These are phyloP conservation scores for Ilyonectria robusta DNA, from an alignment of 2,329 filamentous ascomycete species.

Conservation along the genomic window DNA sequence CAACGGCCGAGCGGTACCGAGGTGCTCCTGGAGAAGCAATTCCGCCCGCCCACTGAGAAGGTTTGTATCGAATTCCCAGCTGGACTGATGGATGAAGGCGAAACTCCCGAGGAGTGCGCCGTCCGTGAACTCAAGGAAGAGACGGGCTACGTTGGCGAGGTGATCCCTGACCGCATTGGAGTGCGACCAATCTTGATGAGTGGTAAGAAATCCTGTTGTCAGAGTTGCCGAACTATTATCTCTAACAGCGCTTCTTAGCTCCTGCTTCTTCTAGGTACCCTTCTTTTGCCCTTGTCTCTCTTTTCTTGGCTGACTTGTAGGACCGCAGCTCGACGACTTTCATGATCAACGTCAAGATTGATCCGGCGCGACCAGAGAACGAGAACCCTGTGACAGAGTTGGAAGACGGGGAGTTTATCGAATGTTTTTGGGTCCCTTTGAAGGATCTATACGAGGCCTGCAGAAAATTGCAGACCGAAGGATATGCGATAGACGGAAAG, in stretches of 20 bases:
- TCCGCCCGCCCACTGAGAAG: conserved; percentile 72
- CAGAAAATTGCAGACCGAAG: conserved; percentile 75
- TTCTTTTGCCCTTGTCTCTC: neutral
- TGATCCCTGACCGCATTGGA: conserved; percentile 41
- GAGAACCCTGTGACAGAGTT: conserved; percentile 77
- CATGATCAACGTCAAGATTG: conserved; percentile 81
- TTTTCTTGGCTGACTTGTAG: neutral
- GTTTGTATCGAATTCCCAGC: conserved; percentile 76
- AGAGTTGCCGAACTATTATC: conserved; percentile 59
- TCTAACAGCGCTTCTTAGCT: conserved; percentile 75
- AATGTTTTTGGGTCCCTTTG: conserved; percentile 80
- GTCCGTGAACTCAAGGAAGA: conserved; percentile 76
- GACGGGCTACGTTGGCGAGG: conserved; percentile 74
- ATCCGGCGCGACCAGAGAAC: conserved; percentile 78
- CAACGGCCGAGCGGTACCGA: conserved; percentile 66
- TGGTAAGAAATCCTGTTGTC: neutral
- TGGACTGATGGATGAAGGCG: conserved; percentile 73
- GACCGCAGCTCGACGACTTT: conserved; percentile 72
- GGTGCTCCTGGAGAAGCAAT: conserved; percentile 78
- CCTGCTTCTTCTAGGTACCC: conserved; percentile 64
- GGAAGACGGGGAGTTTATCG: conserved; percentile 87
- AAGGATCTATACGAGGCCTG: conserved; percentile 75
- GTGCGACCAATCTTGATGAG: conserved; percentile 20
- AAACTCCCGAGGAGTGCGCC: conserved; percentile 73
- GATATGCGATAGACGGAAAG: conserved; percentile 84